A percentile compares a stretch with the other conserved stretches of the same genome.
Conservation (phyloP, 306 rosid species). For the Carpinus viminea region DNA sequence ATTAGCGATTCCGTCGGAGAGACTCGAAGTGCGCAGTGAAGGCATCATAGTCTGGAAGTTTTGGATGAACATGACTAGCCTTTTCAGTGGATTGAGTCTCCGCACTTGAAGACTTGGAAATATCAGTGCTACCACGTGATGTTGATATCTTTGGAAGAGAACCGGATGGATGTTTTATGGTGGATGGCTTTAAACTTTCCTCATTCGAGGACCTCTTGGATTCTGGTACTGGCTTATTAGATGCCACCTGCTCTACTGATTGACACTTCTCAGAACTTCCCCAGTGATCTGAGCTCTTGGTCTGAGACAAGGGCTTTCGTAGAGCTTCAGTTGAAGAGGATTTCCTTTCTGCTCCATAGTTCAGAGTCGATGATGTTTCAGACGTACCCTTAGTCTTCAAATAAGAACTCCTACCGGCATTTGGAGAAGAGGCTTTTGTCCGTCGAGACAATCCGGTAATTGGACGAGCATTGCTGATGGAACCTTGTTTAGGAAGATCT, state of each 20-base stretch:
- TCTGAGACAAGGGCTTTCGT: constrained; percentile 31
- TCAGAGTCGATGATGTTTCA: constrained; percentile 31
- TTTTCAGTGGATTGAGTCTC: constrained; percentile 45
- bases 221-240: constrained; percentile 35
- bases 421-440: constrained; percentile 49
- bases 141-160: constrained; percentile 34
- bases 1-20: constrained; percentile 54
- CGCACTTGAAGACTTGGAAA: constrained; percentile 29
- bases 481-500: constrained; percentile 42
- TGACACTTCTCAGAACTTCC: constrained; percentile 24
- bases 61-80: constrained; percentile 76
- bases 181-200: constrained; percentile 36
- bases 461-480: constrained; percentile 37
- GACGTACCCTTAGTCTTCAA: constrained; percentile 29
- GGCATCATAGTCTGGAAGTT: constrained; percentile 80
- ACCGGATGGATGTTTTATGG: constrained; percentile 30
- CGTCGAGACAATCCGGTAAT: constrained; percentile 60
- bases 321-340: constrained; percentile 39
- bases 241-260: constrained; percentile 28
- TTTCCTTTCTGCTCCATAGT: constrained; percentile 46
- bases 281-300: constrained; percentile 38
- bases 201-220: constrained; percentile 34
- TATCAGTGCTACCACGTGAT: constrained; percentile 32
- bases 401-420: constrained; percentile 34
- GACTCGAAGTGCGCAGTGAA: constrained; percentile 66